Percentiles rank a stretch among this genome's conserved stretches.
Conservation (phyloP, 2,329 filamentous ascomycete genomes). For the Mariannaea sp. region DNA sequence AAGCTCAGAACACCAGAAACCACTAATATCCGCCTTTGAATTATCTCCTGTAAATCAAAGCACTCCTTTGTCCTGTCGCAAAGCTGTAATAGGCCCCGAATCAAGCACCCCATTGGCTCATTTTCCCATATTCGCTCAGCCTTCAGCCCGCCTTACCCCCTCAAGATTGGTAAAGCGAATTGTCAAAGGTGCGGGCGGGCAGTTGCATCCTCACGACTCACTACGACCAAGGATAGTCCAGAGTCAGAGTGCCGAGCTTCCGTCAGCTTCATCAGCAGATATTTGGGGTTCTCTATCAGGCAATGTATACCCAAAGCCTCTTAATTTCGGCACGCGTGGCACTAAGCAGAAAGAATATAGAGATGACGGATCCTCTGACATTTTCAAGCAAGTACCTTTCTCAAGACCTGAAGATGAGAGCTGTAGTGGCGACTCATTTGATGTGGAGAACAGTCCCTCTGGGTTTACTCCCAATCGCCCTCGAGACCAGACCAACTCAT, state of each 20-base stretch:
- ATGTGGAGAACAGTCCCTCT: constrained; percentile 20
- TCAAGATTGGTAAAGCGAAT: constrained; percentile 31
- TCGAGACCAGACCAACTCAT: not conserved
- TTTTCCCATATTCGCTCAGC: constrained; percentile 37
- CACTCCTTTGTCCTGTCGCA: constrained; percentile 7
- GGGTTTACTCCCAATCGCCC: constrained; percentile 31
- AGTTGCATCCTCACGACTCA: constrained; percentile 27
- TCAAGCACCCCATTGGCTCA: constrained; percentile 33
- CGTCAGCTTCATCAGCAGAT: constrained; percentile 30
- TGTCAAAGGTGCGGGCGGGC: constrained; percentile 33
- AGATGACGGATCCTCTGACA: constrained; percentile 22
- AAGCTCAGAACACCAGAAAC: not conserved
- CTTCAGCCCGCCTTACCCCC: constrained; percentile 33
- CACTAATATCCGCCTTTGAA: not conserved
- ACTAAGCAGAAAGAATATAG: constrained; percentile 10
- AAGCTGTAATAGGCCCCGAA: constrained; percentile 16
- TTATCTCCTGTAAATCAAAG: constrained; percentile 12
- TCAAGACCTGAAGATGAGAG: constrained; percentile 8
- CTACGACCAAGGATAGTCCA: constrained; percentile 26
- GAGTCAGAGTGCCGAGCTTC: constrained; percentile 18
- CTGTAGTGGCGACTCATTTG: too few species aligned
- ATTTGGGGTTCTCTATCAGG: constrained; percentile 25
- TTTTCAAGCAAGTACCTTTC: constrained; percentile 13
- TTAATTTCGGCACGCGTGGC: constrained; percentile 27
- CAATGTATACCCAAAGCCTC: constrained; percentile 34